Evolutionary conservation across 495 filamentous ascomycete species (phyloP), one percentile per base, ranked within the genome.

Genomic region (Hypomontagnella monticulosa): DNA sequence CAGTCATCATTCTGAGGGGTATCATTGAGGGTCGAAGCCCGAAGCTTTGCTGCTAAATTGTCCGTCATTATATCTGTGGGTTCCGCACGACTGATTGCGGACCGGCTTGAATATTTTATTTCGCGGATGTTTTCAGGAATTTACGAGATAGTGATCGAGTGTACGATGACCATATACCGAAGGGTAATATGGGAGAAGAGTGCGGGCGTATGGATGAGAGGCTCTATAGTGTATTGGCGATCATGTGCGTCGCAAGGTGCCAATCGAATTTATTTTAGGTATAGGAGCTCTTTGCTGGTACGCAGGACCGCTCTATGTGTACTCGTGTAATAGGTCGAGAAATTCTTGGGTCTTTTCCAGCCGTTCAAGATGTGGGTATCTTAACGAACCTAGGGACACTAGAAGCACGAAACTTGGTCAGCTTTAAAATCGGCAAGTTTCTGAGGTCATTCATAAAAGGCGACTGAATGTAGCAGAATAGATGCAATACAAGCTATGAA

Each of bases 1-100:
- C 91, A 94, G 72, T 89, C 87, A 20, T 85, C 83, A 20, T 88
- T 85, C 67, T 83, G 71, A 61, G 77, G 68, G 67, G 74, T 72
- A 75, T 87, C 87, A 72, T 86, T 87, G 62, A 97, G 79, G 59
- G 85, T 89, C 56, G 91, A 85, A 56, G 86, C 88, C 72, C 85
- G 81, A 57, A 94, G 80, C 77, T 93, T 86, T 58, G 89, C 84
- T 66, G 85, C 83, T 75, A 94, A 81, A 61, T 80, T 56, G 53
- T 81, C 79, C 52, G 80, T 65, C 81, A 83, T 83, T 63, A 51
- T 71, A 27, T 23, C 37, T 27, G 47, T 36, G n/a, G 18, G 18
- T 40, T 58, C 40, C 20, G 23, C 30, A 30, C 15, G 12, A 20
- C 27, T 33, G 4, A 16, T 41, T 27, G 40, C 15, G 38, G 46